Base-by-base conservation (phyloP, 345 rosid species). In the Anastatica hierochuntica region DNA sequence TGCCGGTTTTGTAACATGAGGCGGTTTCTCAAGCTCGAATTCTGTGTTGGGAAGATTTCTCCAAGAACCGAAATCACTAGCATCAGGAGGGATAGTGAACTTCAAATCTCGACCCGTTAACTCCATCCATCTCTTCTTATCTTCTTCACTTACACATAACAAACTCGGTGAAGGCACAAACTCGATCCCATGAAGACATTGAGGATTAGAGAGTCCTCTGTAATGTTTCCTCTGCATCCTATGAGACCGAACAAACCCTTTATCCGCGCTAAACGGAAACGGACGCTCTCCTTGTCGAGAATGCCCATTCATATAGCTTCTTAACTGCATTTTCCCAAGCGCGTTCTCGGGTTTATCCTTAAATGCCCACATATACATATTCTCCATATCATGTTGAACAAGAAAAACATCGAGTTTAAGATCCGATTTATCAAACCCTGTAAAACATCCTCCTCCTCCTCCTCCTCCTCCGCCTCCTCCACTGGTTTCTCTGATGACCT, bases 311-410 rank as follows among this genome's bases (percentile, higher is more conserved):
- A 90, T 90, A 72, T 80, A 94, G 60, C 95, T 94, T 70, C 98
- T 69, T 68, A 92, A 65, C 74, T 92, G 98, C 99, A 92, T 92
- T 78, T 92, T 92, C 33, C 99, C 99, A 38, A 88, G 67, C 0
- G 99, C 94, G 66, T 88, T 85, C 62, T 92, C 99, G 0, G 99
- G 97, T 56, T 90, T 88, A 56, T 88, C 99, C 74, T 88, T 92
- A 49, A 92, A 92, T 50, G 76, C 94, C 99, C 99, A 92, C 99
- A 92, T 88, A 58, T 92, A 92, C 85, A 88, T 92, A 57, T 92
- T 92, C 87, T 92, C 99, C 98, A 92, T 88, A 70, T 92, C 98
- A 52, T 92, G 98, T 71, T 92, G 99, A 71, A 92, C 99, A 75
- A 92, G 69, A 56, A 92, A 92, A 37, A 79, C 78, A 60, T 88